These are phyloP conservation scores for Fusarium caatingaense DNA, from an alignment of 2,329 filamentous ascomycete genomes.

Conservation along the genomic window DNA sequence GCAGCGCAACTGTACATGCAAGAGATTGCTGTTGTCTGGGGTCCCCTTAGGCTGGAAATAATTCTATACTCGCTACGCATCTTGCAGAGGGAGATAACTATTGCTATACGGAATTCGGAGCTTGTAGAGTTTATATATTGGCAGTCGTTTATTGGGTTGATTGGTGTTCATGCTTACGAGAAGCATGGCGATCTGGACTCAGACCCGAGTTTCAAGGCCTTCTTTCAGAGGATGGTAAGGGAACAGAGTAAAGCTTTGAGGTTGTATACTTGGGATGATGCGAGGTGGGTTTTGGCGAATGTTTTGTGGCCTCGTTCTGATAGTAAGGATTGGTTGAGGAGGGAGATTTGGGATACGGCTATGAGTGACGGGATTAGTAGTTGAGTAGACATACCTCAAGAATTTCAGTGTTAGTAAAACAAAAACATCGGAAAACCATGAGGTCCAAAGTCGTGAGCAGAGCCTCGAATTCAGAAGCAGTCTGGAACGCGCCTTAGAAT, in stretches of 20 bases:
- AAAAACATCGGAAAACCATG: no score
- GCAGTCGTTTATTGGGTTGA: background rate
- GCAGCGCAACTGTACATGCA: constrained; percentile 4
- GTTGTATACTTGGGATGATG: background rate
- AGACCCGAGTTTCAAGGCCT: background rate
- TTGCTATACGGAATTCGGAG: background rate
- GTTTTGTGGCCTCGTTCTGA: background rate
- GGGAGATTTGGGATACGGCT: background rate
- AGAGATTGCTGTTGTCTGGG: background rate
- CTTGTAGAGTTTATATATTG: background rate
- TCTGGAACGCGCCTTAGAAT: no score
- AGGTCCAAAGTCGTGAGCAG: no score
- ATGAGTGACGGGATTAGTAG: background rate
- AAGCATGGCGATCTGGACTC: background rate
- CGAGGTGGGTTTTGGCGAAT: background rate
- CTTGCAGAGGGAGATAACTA: background rate
- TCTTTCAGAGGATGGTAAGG: background rate
- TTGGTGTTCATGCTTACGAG: background rate
- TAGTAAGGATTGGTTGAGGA: background rate
- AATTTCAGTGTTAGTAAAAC: no score
- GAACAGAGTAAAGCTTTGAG: background rate
- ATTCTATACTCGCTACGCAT: background rate
- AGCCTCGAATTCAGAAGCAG: no score
- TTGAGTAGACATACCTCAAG: no score
- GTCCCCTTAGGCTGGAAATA: background rate